These are phyloP conservation scores for Ophiostoma novo-ulmi DNA, from an alignment of 2,329 filamentous ascomycete genomes.

Conservation along the genomic window DNA sequence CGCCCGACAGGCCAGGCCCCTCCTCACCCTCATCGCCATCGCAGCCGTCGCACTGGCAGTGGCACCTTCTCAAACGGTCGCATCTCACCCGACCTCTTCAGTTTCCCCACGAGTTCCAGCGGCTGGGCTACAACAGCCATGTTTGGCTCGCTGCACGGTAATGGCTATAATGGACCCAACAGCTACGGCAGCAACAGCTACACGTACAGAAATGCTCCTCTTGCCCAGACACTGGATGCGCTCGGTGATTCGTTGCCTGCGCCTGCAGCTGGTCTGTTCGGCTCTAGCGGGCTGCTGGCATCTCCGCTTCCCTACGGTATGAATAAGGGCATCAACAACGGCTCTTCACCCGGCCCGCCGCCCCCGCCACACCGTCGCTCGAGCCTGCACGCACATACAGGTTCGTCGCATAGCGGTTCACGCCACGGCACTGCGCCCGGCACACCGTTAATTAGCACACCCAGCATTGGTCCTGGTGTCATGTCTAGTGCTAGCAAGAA, in stretches of 20 bases:
- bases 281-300: conserved; percentile 33
- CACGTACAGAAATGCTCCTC: conserved; percentile 27
- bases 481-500: conserved; percentile 25
- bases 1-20: conserved; percentile 37
- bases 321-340: background rate
- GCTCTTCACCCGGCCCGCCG: conserved; percentile 35
- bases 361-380: conserved; percentile 50
- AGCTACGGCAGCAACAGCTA: conserved; percentile 4
- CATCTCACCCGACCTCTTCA: conserved; percentile 50
- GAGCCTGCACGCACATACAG: conserved; percentile 48
- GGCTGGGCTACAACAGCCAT: conserved; percentile 47
- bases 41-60: background rate
- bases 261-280: conserved; percentile 37
- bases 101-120: conserved; percentile 41
- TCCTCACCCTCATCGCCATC: background rate
- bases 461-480: background rate
- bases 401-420: conserved; percentile 27
- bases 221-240: conserved; percentile 39
- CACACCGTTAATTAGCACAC: conserved; percentile 25
- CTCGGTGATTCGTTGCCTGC: conserved; percentile 44
- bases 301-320: conserved; percentile 29
- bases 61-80: conserved; percentile 26
- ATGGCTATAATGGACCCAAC: conserved; percentile 31
- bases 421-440: conserved; percentile 25
- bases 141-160: conserved; percentile 40